Evolutionary conservation across 2,329 filamentous ascomycete species (phyloP), one percentile per base, ranked within the genome.

Genomic region (Scortechinia acanthostroma): DNA sequence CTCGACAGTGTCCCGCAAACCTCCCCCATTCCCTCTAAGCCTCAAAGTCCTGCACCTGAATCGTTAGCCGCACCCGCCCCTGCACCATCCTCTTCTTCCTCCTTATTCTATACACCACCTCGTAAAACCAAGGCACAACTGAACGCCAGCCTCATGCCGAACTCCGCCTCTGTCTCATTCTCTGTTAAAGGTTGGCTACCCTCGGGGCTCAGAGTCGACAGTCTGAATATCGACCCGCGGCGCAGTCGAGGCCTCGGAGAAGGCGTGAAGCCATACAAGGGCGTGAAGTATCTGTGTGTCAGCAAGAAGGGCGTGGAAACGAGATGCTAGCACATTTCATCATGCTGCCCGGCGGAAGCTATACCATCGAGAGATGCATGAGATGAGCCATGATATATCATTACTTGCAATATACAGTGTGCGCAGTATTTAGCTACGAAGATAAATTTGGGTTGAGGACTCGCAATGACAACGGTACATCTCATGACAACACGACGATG

Each of bases 221-320:
- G 78, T 62, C 76, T 90, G 56, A 58, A 80, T 57, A 62, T 89
- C 53, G 73, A 90, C 59, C 71, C 79, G n/a, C 83, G 87, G 60
- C 90, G 84, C 66, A 95, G 88, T 62, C 78, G 84, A 47, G 93
- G 93, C 0, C 57, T 98, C 42, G 89, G 89, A 0, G 89, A 95
- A 52, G 81, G 86, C 2, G 81, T 97, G 30, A 94, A 90, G 65
- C 93, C 93, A 20, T 97, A 95, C 65, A 98, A 97, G 67, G 93
- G 93, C 1, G 93, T 98, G 52, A 98, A 98, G 66, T 98, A 98
- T 64, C 62, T 98, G 54, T 96, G 91, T 15, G 70, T 84, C 43
- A 84, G 80, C 56, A 79, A 78, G 50, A 74, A 75, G 14, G 80
- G 80, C 19, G 69, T 84, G 35, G 80, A 85, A 61, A 72, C 81